phyloP scores from a whole-genome alignment of 202 grass and related monocot genomes.

The Sporobolus alterniflorus region DNA sequence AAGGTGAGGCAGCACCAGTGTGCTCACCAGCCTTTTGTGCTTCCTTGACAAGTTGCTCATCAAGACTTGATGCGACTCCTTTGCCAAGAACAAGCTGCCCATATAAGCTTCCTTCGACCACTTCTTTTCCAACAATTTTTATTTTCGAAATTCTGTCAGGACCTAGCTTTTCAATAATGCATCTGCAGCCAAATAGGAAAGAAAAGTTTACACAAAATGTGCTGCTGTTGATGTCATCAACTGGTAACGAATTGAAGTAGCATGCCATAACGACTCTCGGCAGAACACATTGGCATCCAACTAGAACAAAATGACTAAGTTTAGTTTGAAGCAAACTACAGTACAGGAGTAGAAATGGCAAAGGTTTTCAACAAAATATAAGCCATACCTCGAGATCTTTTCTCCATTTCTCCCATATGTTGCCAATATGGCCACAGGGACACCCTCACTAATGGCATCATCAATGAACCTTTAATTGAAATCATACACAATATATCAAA shows the following conservation, averaged over 20 bases:
- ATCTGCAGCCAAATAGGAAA: slow-evolving; percentile 38
- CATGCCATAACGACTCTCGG: neutral
- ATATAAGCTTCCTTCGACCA: slow-evolving; percentile 88
- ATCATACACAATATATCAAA: slow-evolving; percentile 16
- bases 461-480: slow-evolving; percentile 83
- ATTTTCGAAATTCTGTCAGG: slow-evolving; percentile 57
- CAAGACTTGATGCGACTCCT: slow-evolving; percentile 78
- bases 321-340: slow-evolving; percentile 18
- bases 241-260: neutral
- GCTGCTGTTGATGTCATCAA: neutral
- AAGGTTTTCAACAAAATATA: neutral
- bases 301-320: neutral
- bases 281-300: neutral
- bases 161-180: slow-evolving; percentile 59
- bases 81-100: slow-evolving; percentile 92
- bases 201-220: neutral
- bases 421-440: slow-evolving; percentile 72
- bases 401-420: slow-evolving; percentile 85
- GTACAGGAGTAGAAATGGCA: neutral
- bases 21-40: slow-evolving; percentile 82
- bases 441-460: slow-evolving; percentile 74
- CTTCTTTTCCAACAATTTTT: slow-evolving; percentile 85
- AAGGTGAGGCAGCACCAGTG: neutral
- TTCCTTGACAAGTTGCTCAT: slow-evolving; percentile 84
- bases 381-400: slow-evolving; percentile 71